Evolutionary conservation across 495 filamentous ascomycete species (phyloP), one percentile per base, ranked within the genome.

Genomic region (Penicillium pulvis): DNA sequence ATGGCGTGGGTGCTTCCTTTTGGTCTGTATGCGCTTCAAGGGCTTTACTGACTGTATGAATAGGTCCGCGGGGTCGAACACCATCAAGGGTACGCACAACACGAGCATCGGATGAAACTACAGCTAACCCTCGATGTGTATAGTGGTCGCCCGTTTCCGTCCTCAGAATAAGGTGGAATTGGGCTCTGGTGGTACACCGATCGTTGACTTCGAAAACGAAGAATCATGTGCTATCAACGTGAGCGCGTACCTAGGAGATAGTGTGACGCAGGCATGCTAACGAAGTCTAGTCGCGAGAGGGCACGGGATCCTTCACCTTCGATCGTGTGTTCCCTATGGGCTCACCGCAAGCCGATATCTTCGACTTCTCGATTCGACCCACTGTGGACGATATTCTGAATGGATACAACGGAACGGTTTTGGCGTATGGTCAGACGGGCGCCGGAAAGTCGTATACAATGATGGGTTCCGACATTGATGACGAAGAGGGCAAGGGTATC

Each of bases 361-460:
- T 98, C 79, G 88, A 97, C 69, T 98, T 91, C 80, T 98, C 95
- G 23, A 98, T 98, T 72, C 88, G 89, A 52, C 81, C 90, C 8
- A 98, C 94, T 6, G 95, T 98, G 61, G 94, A 98, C 74, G 94
- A 98, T 71, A 96, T 98, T 62, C 82, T 98, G 51, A 95, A 97
- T 74, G 94, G 94, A 59, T 98, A 98, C 83, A 98, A 98, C 79
- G 94, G 94, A 70, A 98, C 95, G 33, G 94, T 98, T 51, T 98
- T 98, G 70, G 94, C 94, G 61, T 98, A 98, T 71, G 94, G 94
- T 71, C 94, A 98, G 80, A 98, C 94, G 1, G 94, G 94, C 72
- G 93, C 95, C 6, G 94, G 94, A 74, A 98, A 98, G 79, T 98
- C 94, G 16, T 98, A 93, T 72, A 97, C 93, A 1, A 98, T 98